These are phyloP conservation scores for Metahyphopichia silvanorum DNA, from an alignment of 805 yeast species.

Conservation along the genomic window DNA sequence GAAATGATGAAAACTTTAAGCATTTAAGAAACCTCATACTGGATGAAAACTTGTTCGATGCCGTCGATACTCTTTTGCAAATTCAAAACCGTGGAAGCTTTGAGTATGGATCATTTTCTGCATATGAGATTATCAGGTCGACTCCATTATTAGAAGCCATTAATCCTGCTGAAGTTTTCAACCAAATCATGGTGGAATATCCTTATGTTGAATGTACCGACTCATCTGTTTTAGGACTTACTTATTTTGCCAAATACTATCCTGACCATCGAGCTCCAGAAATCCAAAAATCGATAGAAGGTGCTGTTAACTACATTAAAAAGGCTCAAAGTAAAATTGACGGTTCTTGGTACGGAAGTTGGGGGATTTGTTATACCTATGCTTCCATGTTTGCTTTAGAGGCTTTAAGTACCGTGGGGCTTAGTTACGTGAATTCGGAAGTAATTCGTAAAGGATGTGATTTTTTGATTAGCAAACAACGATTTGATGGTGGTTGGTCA, in stretches of 20 bases:
- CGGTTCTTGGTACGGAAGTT: conserved; percentile 97
- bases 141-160: conserved; percentile 70
- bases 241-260: conserved; percentile 66
- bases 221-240: conserved; percentile 85
- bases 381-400: conserved; percentile 98
- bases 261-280: conserved; percentile 63
- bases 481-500: conserved; percentile 95
- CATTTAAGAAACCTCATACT: conserved; percentile 51
- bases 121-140: conserved; percentile 85
- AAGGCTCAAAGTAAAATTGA: conserved; percentile 60
- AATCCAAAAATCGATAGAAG: conserved; percentile 63
- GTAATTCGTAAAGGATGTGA: conserved; percentile 78
- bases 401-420: conserved; percentile 73
- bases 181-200: conserved; percentile 97
- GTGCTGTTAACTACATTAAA: conserved; percentile 72
- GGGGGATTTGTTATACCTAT: conserved; percentile 97
- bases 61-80: conserved; percentile 70
- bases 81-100: conserved; percentile 78
- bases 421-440: conserved; percentile 57
- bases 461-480: conserved; percentile 71
- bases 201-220: conserved; percentile 99
- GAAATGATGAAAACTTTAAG: conserved; percentile 52
- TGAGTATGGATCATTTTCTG: conserved; percentile 88
- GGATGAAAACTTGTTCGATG: conserved; percentile 54
- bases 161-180: conserved; percentile 97